Evolutionary conservation across 352 stramenopile species (phyloP).

Genomic region (Globisporangium yorkense): DNA sequence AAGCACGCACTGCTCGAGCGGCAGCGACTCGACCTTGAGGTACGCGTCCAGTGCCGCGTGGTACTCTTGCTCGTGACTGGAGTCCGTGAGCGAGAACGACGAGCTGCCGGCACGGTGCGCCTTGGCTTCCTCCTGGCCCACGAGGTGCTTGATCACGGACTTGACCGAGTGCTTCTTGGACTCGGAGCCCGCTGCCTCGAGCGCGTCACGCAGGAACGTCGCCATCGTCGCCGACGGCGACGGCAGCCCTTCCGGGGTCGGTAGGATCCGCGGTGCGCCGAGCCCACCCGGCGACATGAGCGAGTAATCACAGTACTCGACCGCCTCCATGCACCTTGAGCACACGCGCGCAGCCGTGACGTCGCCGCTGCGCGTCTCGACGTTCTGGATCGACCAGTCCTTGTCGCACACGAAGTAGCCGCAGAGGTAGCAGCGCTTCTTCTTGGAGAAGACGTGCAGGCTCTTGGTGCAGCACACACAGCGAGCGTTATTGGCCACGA

Average conservation of each 20-base stretch:
- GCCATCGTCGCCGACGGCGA: slow-evolving; percentile 11
- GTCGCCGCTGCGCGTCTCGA: slow-evolving; percentile 20
- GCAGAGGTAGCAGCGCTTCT: slow-evolving; percentile 34
- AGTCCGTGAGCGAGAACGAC: slow-evolving; percentile 7
- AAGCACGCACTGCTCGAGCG: slow-evolving; percentile 33
- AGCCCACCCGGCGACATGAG: slow-evolving; percentile 25
- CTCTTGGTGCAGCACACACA: slow-evolving; percentile 57
- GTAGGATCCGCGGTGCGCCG: slow-evolving; percentile 18
- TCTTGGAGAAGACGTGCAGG: slow-evolving; percentile 24
- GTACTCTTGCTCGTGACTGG: slow-evolving; percentile 11
- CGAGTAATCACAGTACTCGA: slow-evolving; percentile 47
- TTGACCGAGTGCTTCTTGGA: slow-evolving; percentile 33
- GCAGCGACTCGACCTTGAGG: slow-evolving; percentile 6
- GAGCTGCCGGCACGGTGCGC: slow-evolving; percentile 2
- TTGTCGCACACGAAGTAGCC: slow-evolving; percentile 35
- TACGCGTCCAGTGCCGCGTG: slow-evolving; percentile 10
- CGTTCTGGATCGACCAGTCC: slow-evolving; percentile 26
- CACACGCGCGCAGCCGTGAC: slow-evolving; percentile 42
- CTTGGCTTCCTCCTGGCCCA: slow-evolving; percentile 33
- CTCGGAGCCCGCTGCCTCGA: slow-evolving; percentile 16
- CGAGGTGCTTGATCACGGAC: slow-evolving; percentile 51
- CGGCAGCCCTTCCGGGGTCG: not conserved
- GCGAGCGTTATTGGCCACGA: slow-evolving; percentile 40
- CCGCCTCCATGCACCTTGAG: slow-evolving; percentile 39
- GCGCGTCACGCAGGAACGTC: slow-evolving; percentile 16